phyloP scores from a whole-genome alignment of 2,329 filamentous ascomycete species.

The Coniochaeta sp. region DNA sequence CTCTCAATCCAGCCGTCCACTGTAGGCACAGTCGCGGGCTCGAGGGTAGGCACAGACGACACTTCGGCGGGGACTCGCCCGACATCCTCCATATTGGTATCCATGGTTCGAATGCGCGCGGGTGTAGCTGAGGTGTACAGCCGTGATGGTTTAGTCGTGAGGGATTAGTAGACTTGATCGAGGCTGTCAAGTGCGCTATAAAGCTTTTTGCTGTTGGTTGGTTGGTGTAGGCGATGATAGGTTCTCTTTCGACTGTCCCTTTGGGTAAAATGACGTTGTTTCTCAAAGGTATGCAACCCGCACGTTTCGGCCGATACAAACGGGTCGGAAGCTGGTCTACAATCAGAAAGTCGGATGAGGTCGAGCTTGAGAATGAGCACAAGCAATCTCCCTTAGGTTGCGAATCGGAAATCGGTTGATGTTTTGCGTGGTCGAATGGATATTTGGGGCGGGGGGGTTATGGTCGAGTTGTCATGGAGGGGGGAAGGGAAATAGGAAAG shows the following conservation, averaged over 20 bases:
- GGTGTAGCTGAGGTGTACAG: not conserved
- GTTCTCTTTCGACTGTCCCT: not conserved
- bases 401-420: not conserved
- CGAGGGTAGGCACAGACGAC: conserved; percentile 56
- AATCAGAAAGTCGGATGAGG: not conserved
- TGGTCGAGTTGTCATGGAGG: not conserved
- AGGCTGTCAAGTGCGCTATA: not conserved
- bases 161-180: not conserved
- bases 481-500: not conserved
- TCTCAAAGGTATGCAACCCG: not conserved
- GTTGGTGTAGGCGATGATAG: not conserved
- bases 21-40: conserved; percentile 84
- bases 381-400: not conserved
- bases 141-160: not conserved
- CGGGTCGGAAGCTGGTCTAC: not conserved
- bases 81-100: conserved; percentile 99
- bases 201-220: not conserved
- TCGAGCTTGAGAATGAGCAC: not conserved
- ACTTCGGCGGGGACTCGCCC: conserved; percentile 76
- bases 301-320: not conserved
- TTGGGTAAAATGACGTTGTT: conserved; percentile 2
- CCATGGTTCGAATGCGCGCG: conserved; percentile 48
- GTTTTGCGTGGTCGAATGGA: not conserved
- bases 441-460: not conserved
- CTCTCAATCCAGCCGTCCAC: conserved; percentile 98